Base-by-base conservation (phyloP, 495 filamentous ascomycete genomes). In the Podospora pseudopauciseta region DNA sequence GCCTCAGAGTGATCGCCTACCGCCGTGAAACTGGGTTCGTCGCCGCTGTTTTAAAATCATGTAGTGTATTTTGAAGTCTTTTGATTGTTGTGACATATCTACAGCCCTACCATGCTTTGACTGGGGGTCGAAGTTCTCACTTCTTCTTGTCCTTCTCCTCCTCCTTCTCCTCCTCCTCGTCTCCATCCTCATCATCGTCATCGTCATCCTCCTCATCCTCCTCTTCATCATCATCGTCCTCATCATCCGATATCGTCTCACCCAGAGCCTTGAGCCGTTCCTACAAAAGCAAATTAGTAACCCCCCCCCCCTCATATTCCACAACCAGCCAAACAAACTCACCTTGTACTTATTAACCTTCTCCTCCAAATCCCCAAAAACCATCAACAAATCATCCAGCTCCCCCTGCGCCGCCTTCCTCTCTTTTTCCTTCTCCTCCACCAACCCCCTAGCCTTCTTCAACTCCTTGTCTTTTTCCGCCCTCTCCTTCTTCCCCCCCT, bases 311-410 rank as follows among this genome's bases (percentile, higher is more conserved):
- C 27, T 28, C 34, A 30, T 2, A 15, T 44, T 61, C 59, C 63
- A 6, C 27, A 56, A 23, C 1, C 3, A 62, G 15, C 15, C 58
- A 18, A 19, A 39, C 60, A 68, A 64, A 81, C 83, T 73, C 82
- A 92, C 91, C 87, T 93, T 95, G 73, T 95, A 93, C 67, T 87
- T 87, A 11, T 84, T 81, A 67, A 89, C 83, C 82, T 94, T 96
- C 62, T 93, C 90, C 77, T 96, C 92, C n/a, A 95, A 71, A 73
- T 96, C 92, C n/a, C 86, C 90, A 76, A 96, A 90, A 39, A 96
- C 88, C 82, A 95, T 91, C 53, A 96, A 79, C 71, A 96, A 81
- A 77, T 96, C 92, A 71, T 96, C 92, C 34, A 94, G 79, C 74
- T 95, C 92, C 26, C 78, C 72, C 73, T 94, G 91, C 26, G 84